Conservation (phyloP, 2,329 filamentous ascomycete genomes). For the Aureobasidium melanogenum region DNA sequence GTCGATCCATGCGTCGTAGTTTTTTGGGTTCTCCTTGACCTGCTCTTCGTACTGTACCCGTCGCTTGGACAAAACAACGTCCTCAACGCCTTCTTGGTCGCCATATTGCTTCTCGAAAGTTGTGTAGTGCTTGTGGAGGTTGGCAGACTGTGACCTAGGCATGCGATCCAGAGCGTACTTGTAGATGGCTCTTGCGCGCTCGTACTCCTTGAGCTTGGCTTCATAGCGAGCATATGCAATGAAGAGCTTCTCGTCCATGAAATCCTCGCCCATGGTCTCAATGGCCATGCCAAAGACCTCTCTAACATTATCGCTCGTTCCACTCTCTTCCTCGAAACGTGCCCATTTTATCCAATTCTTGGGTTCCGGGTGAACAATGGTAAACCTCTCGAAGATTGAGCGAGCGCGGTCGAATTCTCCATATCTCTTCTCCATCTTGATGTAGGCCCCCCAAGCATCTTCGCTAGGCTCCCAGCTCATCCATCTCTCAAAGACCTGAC, state of each 20-base stretch:
- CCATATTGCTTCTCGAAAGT: slow-evolving; percentile 98
- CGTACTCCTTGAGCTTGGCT: slow-evolving; percentile 88
- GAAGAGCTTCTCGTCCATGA: slow-evolving; percentile 92
- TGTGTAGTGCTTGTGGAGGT: slow-evolving; percentile 87
- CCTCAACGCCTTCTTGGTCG: slow-evolving; percentile 84
- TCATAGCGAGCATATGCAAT: slow-evolving; percentile 94
- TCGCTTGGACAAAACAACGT: slow-evolving; percentile 90
- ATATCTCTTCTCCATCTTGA: slow-evolving; percentile 94
- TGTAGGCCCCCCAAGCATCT: slow-evolving; percentile 89
- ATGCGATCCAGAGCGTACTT: slow-evolving; percentile 92
- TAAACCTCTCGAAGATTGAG: slow-evolving; percentile 82
- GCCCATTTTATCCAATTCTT: slow-evolving; percentile 99
- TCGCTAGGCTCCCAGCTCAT: slow-evolving; percentile 98
- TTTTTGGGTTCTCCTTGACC: slow-evolving; percentile 86
- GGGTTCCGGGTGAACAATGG: slow-evolving; percentile 84
- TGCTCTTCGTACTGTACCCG: slow-evolving; percentile 90
- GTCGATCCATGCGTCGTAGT: slow-evolving; percentile 97
- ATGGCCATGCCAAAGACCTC: slow-evolving; percentile 86
- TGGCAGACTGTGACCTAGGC: slow-evolving; percentile 74
- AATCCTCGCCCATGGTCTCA: slow-evolving; percentile 84
- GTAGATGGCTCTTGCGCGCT: slow-evolving; percentile 88
- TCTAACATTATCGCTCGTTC: slow-evolving; percentile 81
- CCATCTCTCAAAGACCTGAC: slow-evolving; percentile 95
- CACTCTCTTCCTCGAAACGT: slow-evolving; percentile 91
- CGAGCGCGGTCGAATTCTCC: slow-evolving; percentile 85